Evolutionary conservation across 345 rosid species (phyloP), one percentile per base, ranked within the genome.

Genomic region (Excoecaria cochinchinensis): DNA sequence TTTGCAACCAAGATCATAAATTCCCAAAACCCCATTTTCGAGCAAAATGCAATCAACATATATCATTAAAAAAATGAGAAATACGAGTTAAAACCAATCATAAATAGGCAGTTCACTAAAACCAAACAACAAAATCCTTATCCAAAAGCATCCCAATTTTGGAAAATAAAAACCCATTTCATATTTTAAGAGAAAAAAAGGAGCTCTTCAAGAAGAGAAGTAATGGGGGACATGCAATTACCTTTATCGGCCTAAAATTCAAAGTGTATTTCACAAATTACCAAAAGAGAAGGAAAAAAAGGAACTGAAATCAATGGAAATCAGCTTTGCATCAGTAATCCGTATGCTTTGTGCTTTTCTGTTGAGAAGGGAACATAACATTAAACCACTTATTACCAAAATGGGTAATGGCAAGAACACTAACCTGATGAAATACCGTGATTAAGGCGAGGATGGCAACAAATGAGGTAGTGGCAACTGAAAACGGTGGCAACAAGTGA

Each of bases 111-210:
- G 48, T 64, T 71, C 16, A 1, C 38, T 6, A 52, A 31, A 76
- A 70, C 62, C 75, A 56, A 63, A 19, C 8, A 70, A 13, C 53
- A 77, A 63, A 70, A 77, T 25, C 70, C 56, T 55, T 62, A 61
- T 52, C 21, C 25, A 38, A 70, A 77, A 70, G 42, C 17, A 77
- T 42, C 71, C 67, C 70, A 44, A 22, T 61, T 46, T 11, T 25
- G 52, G 36, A 69, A 62, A 62, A 44, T 16, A 38, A 61, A 24
- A 76, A 36, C 40, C 69, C 69, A 50, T 44, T 1, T 77, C 13
- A 6, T 25, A 52, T 70, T 44, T 7, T 21, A 25, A 53, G 17
- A 1, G 5, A 42, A 71, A 36, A 15, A 13, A 21, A n/a, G 42
- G 3, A 36, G 2, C 47, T 55, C 71, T n/a, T 64, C n/a, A 69